Evolutionary conservation across 108 stramenopile genomes (phyloP).

Genomic region (Heterococcus sp.): DNA sequence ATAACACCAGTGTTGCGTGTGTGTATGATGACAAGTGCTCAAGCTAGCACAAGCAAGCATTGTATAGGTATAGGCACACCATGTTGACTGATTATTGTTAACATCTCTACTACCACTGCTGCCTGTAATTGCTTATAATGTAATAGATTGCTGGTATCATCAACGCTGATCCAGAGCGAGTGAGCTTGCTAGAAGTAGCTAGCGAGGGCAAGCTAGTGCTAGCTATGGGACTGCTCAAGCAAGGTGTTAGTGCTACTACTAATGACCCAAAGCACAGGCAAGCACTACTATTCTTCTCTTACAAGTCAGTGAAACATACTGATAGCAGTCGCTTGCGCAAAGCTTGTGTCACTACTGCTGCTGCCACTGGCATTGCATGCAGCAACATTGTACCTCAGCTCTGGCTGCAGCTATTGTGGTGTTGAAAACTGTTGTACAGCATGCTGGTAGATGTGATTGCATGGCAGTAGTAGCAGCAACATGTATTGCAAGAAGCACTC

Average conservation of each 20-base stretch:
- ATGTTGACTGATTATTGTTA: too few species aligned
- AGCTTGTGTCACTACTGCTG: background rate
- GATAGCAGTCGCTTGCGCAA: background rate
- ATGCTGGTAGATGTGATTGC: too few species aligned
- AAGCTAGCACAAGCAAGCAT: too few species aligned
- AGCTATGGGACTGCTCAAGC: conserved; percentile 25
- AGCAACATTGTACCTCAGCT: background rate
- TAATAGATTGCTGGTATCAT: conserved; percentile 23
- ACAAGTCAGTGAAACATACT: background rate
- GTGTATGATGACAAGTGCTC: too few species aligned
- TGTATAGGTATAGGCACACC: too few species aligned
- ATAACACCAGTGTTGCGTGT: too few species aligned
- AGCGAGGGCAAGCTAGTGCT: conserved; percentile 16
- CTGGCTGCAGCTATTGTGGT: too few species aligned
- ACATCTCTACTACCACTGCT: too few species aligned
- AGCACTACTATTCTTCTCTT: background rate
- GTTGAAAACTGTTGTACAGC: too few species aligned
- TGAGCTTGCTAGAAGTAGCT: conserved; percentile 17
- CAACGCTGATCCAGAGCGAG: conserved; percentile 26
- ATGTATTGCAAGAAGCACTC: background rate
- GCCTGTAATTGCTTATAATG: background rate
- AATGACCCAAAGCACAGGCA: background rate
- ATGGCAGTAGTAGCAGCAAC: too few species aligned
- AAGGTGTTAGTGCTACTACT: conserved; percentile 4
- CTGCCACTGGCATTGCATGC: background rate